These are phyloP conservation scores for Annulohypoxylon stygium DNA, from an alignment of 495 filamentous ascomycete genomes.

Conservation along the genomic window DNA sequence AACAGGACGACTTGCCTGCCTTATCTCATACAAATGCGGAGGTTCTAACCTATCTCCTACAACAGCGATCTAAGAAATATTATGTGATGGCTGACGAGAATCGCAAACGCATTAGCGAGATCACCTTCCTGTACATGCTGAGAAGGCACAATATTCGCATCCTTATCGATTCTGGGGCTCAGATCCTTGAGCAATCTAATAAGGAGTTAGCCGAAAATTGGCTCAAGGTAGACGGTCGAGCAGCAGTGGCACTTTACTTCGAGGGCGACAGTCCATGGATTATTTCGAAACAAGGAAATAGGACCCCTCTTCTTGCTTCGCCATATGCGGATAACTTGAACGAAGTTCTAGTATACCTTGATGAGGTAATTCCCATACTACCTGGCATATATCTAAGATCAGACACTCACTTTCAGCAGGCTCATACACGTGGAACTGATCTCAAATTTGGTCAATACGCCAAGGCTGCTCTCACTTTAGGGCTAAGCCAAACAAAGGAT, in stretches of 20 bases:
- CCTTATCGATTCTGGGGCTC: constrained; percentile 65
- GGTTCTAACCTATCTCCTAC: constrained; percentile 64
- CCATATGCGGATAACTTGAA: constrained; percentile 58
- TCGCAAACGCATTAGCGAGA: constrained; percentile 54
- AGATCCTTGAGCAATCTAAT: constrained; percentile 62
- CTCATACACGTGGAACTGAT: constrained; percentile 65
- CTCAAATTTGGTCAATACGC: constrained; percentile 57
- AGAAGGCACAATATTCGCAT: constrained; percentile 53
- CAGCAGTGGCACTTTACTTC: constrained; percentile 52
- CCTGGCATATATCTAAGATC: neutral
- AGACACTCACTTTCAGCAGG: constrained; percentile 30
- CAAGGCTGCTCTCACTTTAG: constrained; percentile 61
- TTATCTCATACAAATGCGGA: constrained; percentile 65
- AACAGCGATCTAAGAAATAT: constrained; percentile 57
- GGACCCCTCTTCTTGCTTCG: constrained; percentile 54
- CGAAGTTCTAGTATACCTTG: constrained; percentile 55
- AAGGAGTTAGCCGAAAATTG: constrained; percentile 59
- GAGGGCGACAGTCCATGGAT: constrained; percentile 58
- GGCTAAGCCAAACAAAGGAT: constrained; percentile 62
- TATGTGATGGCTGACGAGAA: constrained; percentile 47
- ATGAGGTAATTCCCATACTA: constrained; percentile 26
- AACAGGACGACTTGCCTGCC: constrained; percentile 61
- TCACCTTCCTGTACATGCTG: constrained; percentile 55
- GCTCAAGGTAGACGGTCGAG: constrained; percentile 56
- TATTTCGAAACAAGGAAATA: constrained; percentile 32